Evolutionary conservation across 1,139 yeast species (phyloP).

Genomic region (Yamadazyma siamensis): DNA sequence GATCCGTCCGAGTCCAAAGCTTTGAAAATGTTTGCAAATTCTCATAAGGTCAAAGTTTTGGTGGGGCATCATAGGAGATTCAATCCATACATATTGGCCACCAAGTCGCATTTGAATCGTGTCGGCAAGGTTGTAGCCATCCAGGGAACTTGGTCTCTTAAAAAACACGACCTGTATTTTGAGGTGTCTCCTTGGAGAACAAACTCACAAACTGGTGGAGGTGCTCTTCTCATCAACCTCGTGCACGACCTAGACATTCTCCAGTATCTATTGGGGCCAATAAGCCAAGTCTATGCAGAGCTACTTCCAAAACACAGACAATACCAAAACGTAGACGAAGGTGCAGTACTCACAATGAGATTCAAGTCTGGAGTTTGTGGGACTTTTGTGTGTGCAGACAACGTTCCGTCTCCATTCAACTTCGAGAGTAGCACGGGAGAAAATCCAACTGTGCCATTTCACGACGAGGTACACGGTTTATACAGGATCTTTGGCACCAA

Average conservation of each 20-base stretch:
- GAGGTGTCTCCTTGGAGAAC: slow-evolving; percentile 35
- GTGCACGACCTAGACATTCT: slow-evolving; percentile 41
- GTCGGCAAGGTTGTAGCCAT: slow-evolving; percentile 35
- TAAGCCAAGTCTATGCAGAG: slow-evolving; percentile 37
- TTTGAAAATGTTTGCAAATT: slow-evolving; percentile 24
- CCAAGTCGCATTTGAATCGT: slow-evolving; percentile 26
- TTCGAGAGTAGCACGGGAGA: slow-evolving; percentile 43
- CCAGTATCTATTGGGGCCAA: slow-evolving; percentile 37
- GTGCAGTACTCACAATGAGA: slow-evolving; percentile 33
- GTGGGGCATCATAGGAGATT: slow-evolving; percentile 45
- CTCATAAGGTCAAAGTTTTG: slow-evolving; percentile 27
- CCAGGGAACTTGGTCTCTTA: slow-evolving; percentile 40
- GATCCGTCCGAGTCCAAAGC: slow-evolving; percentile 33
- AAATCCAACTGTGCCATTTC: slow-evolving; percentile 35
- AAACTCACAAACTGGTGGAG: slow-evolving; percentile 32
- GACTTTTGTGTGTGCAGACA: slow-evolving; percentile 38
- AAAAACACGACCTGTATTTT: slow-evolving; percentile 32
- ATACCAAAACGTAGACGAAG: slow-evolving; percentile 33
- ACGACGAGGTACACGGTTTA: slow-evolving; percentile 27
- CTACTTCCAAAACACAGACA: slow-evolving; percentile 30
- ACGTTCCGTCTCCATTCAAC: slow-evolving; percentile 37
- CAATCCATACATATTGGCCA: slow-evolving; percentile 34
- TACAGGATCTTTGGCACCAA: slow-evolving; percentile 35
- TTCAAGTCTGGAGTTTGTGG: slow-evolving; percentile 35
- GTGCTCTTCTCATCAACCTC: slow-evolving; percentile 36